Evolutionary conservation across 495 filamentous ascomycete genomes (phyloP).

Genomic region (Chaetomium tenue): DNA sequence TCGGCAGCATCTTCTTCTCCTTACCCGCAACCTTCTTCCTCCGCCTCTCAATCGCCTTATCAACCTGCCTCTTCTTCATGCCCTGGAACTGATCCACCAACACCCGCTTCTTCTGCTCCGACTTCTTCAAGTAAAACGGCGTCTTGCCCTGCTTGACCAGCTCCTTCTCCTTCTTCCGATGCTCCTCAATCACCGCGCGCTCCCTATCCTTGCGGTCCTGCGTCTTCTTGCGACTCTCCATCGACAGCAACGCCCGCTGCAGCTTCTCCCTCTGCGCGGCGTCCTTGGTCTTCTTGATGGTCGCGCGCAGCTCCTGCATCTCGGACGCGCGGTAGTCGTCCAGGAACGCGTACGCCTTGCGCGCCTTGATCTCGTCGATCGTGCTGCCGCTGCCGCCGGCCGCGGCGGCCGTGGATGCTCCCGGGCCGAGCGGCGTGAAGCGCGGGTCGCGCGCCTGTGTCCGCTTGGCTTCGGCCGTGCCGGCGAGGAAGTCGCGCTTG

Average conservation of each 20-base stretch:
- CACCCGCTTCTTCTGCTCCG: slow-evolving; percentile 81
- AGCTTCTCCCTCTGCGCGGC: slow-evolving; percentile 59
- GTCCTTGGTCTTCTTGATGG: slow-evolving; percentile 66
- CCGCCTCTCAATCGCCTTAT: slow-evolving; percentile 74
- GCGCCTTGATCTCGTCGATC: slow-evolving; percentile 55
- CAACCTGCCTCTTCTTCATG: slow-evolving; percentile 77
- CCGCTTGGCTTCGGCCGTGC: slow-evolving; percentile 54
- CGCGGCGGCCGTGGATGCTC: slow-evolving; percentile 42
- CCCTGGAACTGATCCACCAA: slow-evolving; percentile 73
- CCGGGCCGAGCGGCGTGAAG: slow-evolving; percentile 57
- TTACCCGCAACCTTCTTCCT: slow-evolving; percentile 78
- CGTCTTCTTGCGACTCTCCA: slow-evolving; percentile 67
- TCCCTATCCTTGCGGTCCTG: slow-evolving; percentile 65
- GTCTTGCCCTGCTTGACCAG: slow-evolving; percentile 81
- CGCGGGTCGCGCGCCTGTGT: slow-evolving; percentile 75
- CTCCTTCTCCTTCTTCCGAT: slow-evolving; percentile 79
- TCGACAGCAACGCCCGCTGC: slow-evolving; percentile 62
- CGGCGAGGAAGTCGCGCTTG: slow-evolving; percentile 64
- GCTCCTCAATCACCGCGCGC: slow-evolving; percentile 62
- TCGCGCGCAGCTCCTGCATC: slow-evolving; percentile 65
- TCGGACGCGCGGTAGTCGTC: slow-evolving; percentile 79
- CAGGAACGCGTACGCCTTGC: slow-evolving; percentile 77
- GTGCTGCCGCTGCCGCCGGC: slow-evolving; percentile 28
- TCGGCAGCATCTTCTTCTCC: slow-evolving; percentile 79
- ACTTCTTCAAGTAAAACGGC: slow-evolving; percentile 89